Base-by-base conservation (phyloP, 306 rosid genomes). In the Gynostemma pentaphyllum region DNA sequence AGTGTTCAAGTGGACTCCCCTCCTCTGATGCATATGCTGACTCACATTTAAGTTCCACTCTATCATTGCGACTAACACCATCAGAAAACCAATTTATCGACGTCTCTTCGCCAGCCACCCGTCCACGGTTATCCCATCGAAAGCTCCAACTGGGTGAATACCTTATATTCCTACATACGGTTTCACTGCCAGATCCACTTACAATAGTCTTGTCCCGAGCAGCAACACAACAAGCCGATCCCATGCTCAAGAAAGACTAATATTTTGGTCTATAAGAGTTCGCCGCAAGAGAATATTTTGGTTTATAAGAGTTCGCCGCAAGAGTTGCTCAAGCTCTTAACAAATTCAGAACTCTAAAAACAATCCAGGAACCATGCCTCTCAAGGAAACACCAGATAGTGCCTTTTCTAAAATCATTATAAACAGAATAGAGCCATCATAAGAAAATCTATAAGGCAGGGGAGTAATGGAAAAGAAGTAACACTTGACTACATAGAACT, bases 111-210 rank as follows among this genome's bases (percentile, higher is more conserved):
- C 78, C 87, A 7, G 82, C 85, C 13, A 79, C 87, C 48, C 82
- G 76, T 21, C 83, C 87, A 51, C 87, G 70, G 36, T 79, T 73
- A 82, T 82, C 87, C 85, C 87, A 82, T 24, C 84, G 82, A 62
- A 82, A 79, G 75, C 87, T 82, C 87, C 84, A 82, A 11, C 78
- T 70, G 6, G 87, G 84, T 0, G 87, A 82, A 69, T 74, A 47
- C 63, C 82, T 66, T 26, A 76, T 72, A 77, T 82, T 82, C 32
- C 82, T 67, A n/a, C 75, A 79, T 53, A 76, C 50, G 45, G 71
- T 56, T 55, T 82, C 87, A 70, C 70, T 72, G 18, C 70, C 76
- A 8, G 83, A 75, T 28, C 78, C 70, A 76, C 68, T 74, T 9
- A 70, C 69, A 51, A 82, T 76, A n/a, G 82, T 79, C 70, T 77